Evolutionary conservation across 306 rosid genomes (phyloP).

Genomic region (Rosa lucieae): DNA sequence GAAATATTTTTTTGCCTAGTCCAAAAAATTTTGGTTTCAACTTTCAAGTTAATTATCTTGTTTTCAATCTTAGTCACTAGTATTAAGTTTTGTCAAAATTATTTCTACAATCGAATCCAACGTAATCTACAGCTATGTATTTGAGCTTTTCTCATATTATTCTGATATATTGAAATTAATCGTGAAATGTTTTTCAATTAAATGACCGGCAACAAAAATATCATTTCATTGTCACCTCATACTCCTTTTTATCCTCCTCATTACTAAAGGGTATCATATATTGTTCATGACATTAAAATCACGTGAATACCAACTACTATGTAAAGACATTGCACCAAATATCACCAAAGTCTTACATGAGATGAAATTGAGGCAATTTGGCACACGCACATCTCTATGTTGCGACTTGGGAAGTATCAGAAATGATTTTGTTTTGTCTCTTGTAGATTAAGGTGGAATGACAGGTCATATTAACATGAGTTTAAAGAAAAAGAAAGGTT

Average conservation of each 20-base stretch:
- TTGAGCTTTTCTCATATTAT: background rate
- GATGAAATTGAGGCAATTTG: background rate
- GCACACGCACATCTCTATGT: background rate
- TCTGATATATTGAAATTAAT: background rate
- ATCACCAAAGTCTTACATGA: background rate
- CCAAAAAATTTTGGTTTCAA: background rate
- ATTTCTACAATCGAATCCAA: background rate
- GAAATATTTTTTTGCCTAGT: too few species aligned
- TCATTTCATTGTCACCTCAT: background rate
- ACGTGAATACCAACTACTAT: background rate
- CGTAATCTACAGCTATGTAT: background rate
- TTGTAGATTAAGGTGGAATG: constrained; percentile 17
- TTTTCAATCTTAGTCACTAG: background rate
- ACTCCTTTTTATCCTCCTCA: background rate
- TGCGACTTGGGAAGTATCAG: background rate
- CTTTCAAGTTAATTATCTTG: background rate
- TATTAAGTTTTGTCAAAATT: background rate
- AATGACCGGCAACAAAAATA: background rate
- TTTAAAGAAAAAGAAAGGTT: background rate
- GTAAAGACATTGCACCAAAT: background rate
- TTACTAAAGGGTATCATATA: background rate
- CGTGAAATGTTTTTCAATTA: background rate
- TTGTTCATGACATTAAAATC: background rate
- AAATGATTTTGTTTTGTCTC: background rate
- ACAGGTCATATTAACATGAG: constrained; percentile 12